Percentiles rank a stretch among this genome's conserved stretches.
Evolutionary conservation across 1,139 yeast species (phyloP).

Genomic region (Kodamaea alishanica): DNA sequence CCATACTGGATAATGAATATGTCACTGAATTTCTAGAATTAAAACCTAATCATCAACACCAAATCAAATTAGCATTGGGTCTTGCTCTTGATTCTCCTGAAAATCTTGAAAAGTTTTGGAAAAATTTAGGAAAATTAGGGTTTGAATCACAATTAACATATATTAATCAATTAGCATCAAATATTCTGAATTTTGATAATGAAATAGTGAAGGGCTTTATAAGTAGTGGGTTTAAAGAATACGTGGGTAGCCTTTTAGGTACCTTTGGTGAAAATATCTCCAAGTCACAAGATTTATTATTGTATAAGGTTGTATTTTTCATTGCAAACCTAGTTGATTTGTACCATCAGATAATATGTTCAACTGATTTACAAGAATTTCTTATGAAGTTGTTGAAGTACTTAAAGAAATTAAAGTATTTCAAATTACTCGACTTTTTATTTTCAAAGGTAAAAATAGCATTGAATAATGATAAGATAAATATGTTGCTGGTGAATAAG

Average conservation of each 20-base stretch:
- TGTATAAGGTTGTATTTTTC: constrained; percentile 10
- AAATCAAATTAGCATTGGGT: constrained; percentile 10
- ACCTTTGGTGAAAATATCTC: constrained; percentile 3
- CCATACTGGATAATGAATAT: constrained; percentile 15
- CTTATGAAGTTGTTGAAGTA: constrained; percentile 8
- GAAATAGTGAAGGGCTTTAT: constrained; percentile 12
- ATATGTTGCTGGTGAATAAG: constrained; percentile 3
- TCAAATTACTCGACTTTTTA: constrained; percentile 7
- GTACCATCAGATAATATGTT: constrained; percentile 3
- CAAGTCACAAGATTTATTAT: constrained; percentile 4
- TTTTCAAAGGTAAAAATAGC: constrained; percentile 5
- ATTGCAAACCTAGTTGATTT: constrained; percentile 2
- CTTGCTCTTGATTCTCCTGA: constrained; percentile 13
- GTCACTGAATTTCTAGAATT: constrained; percentile 13
- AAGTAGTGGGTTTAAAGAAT: constrained; percentile 10
- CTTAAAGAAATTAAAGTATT: constrained; percentile 7
- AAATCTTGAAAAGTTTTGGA: constrained; percentile 15
- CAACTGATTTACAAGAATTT: constrained; percentile 8
- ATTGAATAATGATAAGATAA: constrained; percentile 6
- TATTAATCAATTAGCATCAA: constrained; percentile 9
- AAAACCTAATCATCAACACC: constrained; percentile 7
- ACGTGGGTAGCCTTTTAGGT: constrained; percentile 3
- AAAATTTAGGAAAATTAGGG: constrained; percentile 12
- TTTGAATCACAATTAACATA: constrained; percentile 13
- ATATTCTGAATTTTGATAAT: constrained; percentile 6